Evolutionary conservation across 2,329 filamentous ascomycete species (phyloP).

Genomic region (Fusarium palustre): DNA sequence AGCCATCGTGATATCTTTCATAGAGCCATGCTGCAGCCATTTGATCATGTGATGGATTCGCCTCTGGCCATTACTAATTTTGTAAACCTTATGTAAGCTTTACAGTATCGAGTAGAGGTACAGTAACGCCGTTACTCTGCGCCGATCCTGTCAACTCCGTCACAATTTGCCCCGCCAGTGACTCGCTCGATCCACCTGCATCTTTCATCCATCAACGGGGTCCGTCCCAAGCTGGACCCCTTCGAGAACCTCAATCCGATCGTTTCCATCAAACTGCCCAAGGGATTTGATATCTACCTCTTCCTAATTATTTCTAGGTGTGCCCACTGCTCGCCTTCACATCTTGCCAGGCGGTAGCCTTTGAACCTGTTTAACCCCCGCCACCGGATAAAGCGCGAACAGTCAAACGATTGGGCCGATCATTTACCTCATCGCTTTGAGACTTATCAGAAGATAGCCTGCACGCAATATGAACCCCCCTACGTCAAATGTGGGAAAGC

Average conservation of each 20-base stretch:
- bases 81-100: slow-evolving; percentile 8
- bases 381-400: slow-evolving; percentile 5
- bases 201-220: slow-evolving; percentile 51
- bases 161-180: slow-evolving; percentile 54
- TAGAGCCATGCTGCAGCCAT: background rate
- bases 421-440: slow-evolving; percentile 7
- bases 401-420: slow-evolving; percentile 25
- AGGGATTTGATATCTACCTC: slow-evolving; percentile 10
- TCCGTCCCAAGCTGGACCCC: slow-evolving; percentile 53
- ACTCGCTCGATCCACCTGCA: slow-evolving; percentile 50
- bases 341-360: background rate
- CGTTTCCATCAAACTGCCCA: slow-evolving; percentile 21
- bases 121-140: slow-evolving; percentile 36
- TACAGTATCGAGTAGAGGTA: background rate
- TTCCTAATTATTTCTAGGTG: background rate
- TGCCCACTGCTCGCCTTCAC: background rate
- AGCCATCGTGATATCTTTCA: background rate
- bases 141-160: slow-evolving; percentile 43
- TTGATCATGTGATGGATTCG: slow-evolving; percentile 21
- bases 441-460: background rate
- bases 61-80: slow-evolving; percentile 37
- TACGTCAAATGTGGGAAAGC: slow-evolving; percentile 60
- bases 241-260: slow-evolving; percentile 37
- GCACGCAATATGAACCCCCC: slow-evolving; percentile 51
- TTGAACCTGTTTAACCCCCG: slow-evolving; percentile 9